Evolutionary conservation across 495 filamentous ascomycete genomes (phyloP).

Genomic region (Rostrohypoxylon terebratum): DNA sequence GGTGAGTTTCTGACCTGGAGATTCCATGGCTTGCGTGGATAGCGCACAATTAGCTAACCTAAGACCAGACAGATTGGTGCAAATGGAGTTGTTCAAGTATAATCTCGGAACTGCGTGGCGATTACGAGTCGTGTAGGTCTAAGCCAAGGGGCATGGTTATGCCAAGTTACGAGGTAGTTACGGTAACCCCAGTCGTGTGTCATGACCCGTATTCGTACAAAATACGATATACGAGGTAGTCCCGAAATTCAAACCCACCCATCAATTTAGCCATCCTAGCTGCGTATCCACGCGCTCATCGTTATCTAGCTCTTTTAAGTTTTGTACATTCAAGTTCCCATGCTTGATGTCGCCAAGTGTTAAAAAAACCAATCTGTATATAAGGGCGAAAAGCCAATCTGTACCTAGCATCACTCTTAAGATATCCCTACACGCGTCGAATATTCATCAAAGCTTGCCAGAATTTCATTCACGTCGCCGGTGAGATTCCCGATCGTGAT

Average conservation of each 20-base stretch:
- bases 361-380: too few relatives aligned
- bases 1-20: slow-evolving; percentile 28
- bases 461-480: too few relatives aligned
- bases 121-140: slow-evolving; percentile 35
- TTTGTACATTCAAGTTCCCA: too few relatives aligned
- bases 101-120: slow-evolving; percentile 26
- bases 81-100: slow-evolving; percentile 11
- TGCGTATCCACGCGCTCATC: neutral
- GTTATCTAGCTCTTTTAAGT: too few relatives aligned
- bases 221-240: neutral
- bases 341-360: too few relatives aligned
- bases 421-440: too few relatives aligned
- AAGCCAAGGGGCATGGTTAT: neutral
- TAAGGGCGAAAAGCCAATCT: too few relatives aligned
- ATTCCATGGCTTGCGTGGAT: slow-evolving; percentile 24
- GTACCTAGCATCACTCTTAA: too few relatives aligned
- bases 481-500: too few relatives aligned
- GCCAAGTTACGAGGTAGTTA: slow-evolving; percentile 30
- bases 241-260: neutral
- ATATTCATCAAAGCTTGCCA: too few relatives aligned
- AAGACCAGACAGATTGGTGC: neutral
- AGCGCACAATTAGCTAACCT: slow-evolving; percentile 3
- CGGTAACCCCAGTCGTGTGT: neutral
- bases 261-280: neutral
- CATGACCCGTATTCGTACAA: slow-evolving; percentile 33